These are phyloP conservation scores for Verticillium longisporum DNA, from an alignment of 2,329 filamentous ascomycete species.

Conservation along the genomic window DNA sequence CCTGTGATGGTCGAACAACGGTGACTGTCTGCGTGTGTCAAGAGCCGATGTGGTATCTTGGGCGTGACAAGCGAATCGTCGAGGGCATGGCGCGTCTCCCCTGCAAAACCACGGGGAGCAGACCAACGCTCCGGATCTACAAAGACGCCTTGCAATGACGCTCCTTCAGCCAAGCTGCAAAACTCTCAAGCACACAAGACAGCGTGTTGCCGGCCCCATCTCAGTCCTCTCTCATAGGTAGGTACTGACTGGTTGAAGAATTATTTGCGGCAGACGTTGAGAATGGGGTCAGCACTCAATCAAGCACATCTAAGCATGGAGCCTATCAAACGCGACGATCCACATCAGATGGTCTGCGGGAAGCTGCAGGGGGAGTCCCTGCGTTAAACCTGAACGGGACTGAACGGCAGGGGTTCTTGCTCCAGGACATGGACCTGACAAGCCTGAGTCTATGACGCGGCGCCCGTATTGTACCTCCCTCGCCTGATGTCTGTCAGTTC, in stretches of 20 bases:
- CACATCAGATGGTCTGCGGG: neutral
- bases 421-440: neutral
- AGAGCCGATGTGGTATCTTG: neutral
- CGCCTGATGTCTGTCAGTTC: neutral
- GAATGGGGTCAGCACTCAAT: neutral
- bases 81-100: neutral
- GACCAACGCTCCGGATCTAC: neutral
- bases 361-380: slow-evolving; percentile 1
- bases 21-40: neutral
- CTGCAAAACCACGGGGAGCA: neutral
- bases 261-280: neutral
- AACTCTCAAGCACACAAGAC: neutral
- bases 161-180: neutral
- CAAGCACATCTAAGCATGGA: neutral
- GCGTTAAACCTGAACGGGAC: neutral
- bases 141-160: neutral
- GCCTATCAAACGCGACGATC: neutral
- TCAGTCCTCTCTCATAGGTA: neutral
- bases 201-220: neutral
- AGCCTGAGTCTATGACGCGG: neutral
- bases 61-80: neutral
- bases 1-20: neutral
- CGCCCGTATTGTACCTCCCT: neutral
- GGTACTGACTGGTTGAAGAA: neutral
- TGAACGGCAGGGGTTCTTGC: neutral